Evolutionary conservation across 148 eudicot species (phyloP).

Genomic region (Rheum nobile): DNA sequence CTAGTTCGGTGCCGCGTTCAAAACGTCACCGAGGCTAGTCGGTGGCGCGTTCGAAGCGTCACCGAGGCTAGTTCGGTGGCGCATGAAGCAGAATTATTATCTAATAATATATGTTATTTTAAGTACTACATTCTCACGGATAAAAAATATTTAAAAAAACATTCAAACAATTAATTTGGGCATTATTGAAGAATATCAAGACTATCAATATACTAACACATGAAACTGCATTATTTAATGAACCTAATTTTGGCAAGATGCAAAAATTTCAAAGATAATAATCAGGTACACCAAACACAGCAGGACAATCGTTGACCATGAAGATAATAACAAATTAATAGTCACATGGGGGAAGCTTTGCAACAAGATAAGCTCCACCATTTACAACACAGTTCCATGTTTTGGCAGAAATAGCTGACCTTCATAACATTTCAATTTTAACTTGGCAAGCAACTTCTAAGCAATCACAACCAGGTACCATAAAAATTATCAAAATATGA

Average conservation of each 20-base stretch:
- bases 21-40: too few species aligned
- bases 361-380: not conserved
- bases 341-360: not conserved
- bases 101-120: too few species aligned
- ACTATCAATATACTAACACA: not conserved
- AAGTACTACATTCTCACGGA: too few species aligned
- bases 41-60: too few species aligned
- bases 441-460: not conserved
- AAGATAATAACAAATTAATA: not conserved
- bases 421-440: not conserved
- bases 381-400: not conserved
- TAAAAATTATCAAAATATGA: not conserved
- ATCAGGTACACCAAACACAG: not conserved
- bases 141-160: too few species aligned
- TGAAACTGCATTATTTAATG: not conserved
- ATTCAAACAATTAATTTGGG: not conserved
- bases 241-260: not conserved
- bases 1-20: too few species aligned
- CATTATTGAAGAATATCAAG: not conserved
- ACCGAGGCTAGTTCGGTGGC: too few species aligned
- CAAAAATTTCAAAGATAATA: not conserved
- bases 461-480: not conserved
- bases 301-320: not conserved
- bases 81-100: too few species aligned
- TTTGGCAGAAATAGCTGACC: not conserved